Evolutionary conservation across 2,329 filamentous ascomycete species (phyloP).

Genomic region (Aspergillus sp.): DNA sequence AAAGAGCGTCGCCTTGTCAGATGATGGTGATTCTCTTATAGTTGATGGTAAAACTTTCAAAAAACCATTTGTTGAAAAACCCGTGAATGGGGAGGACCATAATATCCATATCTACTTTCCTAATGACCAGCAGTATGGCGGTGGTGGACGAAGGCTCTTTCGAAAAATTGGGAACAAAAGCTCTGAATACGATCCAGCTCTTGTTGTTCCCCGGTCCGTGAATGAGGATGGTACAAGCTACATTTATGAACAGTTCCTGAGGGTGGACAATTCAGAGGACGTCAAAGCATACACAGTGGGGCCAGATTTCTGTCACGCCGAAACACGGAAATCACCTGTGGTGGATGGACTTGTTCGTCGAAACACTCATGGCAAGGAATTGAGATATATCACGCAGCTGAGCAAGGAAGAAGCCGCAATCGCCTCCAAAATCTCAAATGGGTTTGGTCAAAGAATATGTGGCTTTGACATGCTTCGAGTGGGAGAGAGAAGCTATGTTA

Average conservation of each 20-base stretch:
- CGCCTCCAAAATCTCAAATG: slow-evolving; percentile 83
- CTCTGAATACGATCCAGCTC: slow-evolving; percentile 81
- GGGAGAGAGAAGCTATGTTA: slow-evolving; percentile 88
- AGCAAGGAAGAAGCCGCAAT: slow-evolving; percentile 78
- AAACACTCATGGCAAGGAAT: slow-evolving; percentile 95
- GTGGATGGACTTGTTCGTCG: slow-evolving; percentile 94
- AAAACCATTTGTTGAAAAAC: slow-evolving; percentile 98
- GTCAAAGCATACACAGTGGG: slow-evolving; percentile 99
- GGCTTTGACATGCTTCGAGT: slow-evolving; percentile 92
- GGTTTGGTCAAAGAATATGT: slow-evolving; percentile 92
- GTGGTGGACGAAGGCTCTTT: slow-evolving; percentile 88
- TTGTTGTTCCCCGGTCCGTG: slow-evolving; percentile 76
- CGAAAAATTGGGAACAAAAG: slow-evolving; percentile 99
- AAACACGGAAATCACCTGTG: slow-evolving; percentile 94
- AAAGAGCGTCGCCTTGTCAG: slow-evolving; percentile 76
- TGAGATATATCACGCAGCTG: slow-evolving; percentile 88
- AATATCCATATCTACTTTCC: slow-evolving; percentile 99
- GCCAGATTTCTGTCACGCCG: slow-evolving; percentile 87
- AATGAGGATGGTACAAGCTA: slow-evolving; percentile 81
- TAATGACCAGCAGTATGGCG: slow-evolving; percentile 68
- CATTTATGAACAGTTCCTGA: slow-evolving; percentile 95
- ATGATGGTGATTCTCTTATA: slow-evolving; percentile 81
- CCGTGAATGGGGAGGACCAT: slow-evolving; percentile 96
- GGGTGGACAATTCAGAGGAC: slow-evolving; percentile 95
- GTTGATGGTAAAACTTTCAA: slow-evolving; percentile 80